phyloP scores from a whole-genome alignment of 169 alveolate species.

The Plasmodium reichenowi region DNA sequence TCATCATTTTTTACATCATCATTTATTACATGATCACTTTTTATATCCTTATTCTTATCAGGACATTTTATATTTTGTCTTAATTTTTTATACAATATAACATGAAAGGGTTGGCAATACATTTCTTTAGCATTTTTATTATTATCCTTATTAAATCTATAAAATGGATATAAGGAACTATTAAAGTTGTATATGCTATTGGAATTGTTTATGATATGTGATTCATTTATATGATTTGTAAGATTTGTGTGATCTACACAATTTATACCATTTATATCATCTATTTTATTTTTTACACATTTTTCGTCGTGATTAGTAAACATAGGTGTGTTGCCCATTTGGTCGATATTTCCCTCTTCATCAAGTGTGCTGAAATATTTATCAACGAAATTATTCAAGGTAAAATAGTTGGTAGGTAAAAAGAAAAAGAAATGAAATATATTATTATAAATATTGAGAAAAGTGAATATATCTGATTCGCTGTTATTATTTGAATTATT shows the following conservation, averaged over 20 bases:
- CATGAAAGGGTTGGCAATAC: too few species aligned
- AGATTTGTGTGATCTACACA: too few species aligned
- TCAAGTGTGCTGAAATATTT: neutral
- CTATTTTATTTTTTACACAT: neutral
- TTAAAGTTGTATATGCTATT: too few species aligned
- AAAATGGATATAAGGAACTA: too few species aligned
- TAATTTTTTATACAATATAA: too few species aligned
- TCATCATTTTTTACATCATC: neutral
- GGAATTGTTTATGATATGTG: too few species aligned
- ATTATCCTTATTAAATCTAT: too few species aligned
- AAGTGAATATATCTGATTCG: conserved; percentile 48
- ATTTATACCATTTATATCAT: neutral
- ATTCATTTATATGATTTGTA: too few species aligned
- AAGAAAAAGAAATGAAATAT: conserved; percentile 66
- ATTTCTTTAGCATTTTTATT: too few species aligned
- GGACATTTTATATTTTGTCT: too few species aligned
- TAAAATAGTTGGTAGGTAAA: conserved; percentile 34
- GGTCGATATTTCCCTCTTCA: neutral
- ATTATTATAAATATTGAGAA: conserved; percentile 34
- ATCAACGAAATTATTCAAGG: conserved; percentile 22
- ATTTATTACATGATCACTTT: neutral
- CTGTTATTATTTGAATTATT: neutral
- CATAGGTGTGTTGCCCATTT: neutral
- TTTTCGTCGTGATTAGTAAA: neutral
- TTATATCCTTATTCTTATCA: too few species aligned